Conservation (phyloP, 2,329 filamentous ascomycete genomes). For the Trichoderma harzianum region DNA sequence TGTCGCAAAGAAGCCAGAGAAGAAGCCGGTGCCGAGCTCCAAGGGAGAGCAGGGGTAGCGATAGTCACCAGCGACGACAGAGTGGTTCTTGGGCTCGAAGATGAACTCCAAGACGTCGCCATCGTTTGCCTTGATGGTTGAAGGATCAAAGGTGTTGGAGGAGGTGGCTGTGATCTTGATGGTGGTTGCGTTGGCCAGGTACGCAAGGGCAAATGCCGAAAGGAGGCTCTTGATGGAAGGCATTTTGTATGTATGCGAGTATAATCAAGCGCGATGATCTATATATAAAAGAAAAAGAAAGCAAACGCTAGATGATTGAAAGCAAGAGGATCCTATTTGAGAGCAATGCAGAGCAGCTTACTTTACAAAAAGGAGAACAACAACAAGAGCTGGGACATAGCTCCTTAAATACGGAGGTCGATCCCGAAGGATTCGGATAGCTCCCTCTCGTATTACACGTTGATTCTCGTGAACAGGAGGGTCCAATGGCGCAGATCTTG, state of each 20-base stretch:
- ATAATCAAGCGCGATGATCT: not conserved
- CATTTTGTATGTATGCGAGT: slow-evolving; percentile 23
- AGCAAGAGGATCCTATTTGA: slow-evolving; percentile 21
- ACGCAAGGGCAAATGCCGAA: slow-evolving; percentile 25
- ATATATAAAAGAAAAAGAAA: not conserved
- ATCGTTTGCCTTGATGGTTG: slow-evolving; percentile 30
- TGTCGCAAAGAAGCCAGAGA: slow-evolving; percentile 35
- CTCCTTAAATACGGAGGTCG: not conserved
- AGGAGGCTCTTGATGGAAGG: slow-evolving; percentile 29
- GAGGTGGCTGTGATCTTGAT: slow-evolving; percentile 35
- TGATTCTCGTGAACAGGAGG: not conserved
- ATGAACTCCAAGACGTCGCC: slow-evolving; percentile 38
- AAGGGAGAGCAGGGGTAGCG: slow-evolving; percentile 35
- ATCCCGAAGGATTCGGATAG: not conserved
- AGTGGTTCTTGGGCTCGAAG: slow-evolving; percentile 38
- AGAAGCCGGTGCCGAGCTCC: slow-evolving; percentile 35
- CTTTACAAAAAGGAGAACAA: not conserved
- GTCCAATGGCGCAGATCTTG: not conserved
- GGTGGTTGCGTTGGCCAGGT: slow-evolving; percentile 30
- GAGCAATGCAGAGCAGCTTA: not conserved
- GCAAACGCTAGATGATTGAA: slow-evolving; percentile 18
- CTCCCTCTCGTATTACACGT: slow-evolving; percentile 1
- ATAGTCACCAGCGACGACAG: slow-evolving; percentile 37
- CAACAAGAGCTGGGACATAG: slow-evolving; percentile 22
- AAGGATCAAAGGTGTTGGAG: slow-evolving; percentile 34